Conservation (phyloP, 2,329 filamentous ascomycete species). For the Alternaria solani region DNA sequence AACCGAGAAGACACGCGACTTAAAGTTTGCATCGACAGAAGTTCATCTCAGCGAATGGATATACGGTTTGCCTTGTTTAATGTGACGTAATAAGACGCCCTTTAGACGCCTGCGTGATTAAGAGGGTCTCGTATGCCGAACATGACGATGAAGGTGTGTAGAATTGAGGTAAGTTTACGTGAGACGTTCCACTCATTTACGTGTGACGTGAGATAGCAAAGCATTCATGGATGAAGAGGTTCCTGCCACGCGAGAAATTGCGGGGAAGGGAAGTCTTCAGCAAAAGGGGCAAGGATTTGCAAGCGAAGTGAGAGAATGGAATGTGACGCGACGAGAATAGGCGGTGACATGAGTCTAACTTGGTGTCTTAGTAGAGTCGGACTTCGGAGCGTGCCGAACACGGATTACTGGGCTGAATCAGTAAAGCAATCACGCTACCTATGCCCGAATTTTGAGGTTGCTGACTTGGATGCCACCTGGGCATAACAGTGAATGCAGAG, state of each 20-base stretch:
- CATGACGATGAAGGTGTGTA: neutral
- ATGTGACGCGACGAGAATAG: constrained; percentile 5
- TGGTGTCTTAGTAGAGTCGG: neutral
- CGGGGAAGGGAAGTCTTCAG: neutral
- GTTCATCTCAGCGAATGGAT: neutral
- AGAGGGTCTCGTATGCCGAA: neutral
- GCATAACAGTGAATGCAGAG: neutral
- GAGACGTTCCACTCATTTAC: neutral
- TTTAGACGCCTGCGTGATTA: neutral
- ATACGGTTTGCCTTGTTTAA: neutral
- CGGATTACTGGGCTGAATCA: neutral
- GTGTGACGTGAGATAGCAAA: neutral
- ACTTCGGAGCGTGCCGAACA: constrained; percentile 6
- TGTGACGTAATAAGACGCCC: neutral
- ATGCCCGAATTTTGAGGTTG: neutral
- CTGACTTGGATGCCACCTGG: neutral
- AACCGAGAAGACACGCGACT: neutral
- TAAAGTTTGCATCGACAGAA: neutral
- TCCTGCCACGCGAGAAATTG: constrained; percentile 3
- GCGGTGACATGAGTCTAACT: neutral
- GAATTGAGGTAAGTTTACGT: neutral
- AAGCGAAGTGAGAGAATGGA: neutral
- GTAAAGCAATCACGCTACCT: neutral
- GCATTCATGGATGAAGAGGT: neutral
- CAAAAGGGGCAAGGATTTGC: neutral